These are phyloP conservation scores for Candida pseudoglaebosa DNA, from an alignment of 805 yeast genomes.

Conservation along the genomic window DNA sequence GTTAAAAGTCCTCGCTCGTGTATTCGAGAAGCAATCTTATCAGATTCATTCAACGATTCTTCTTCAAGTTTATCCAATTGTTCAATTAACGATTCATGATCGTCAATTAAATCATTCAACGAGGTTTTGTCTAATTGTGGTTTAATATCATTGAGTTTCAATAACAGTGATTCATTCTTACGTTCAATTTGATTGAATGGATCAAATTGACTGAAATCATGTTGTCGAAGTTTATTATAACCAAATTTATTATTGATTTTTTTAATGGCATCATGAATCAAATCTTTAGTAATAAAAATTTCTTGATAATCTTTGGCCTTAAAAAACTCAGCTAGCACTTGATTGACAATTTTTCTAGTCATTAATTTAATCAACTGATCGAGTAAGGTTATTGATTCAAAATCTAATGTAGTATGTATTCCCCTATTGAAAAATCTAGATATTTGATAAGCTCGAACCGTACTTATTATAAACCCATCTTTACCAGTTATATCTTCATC, in stretches of 20 bases:
- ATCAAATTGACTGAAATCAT: background rate
- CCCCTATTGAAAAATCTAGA: background rate
- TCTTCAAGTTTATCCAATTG: constrained; percentile 5
- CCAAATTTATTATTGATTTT: background rate
- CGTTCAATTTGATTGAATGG: background rate
- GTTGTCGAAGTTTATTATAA: background rate
- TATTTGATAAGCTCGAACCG: background rate
- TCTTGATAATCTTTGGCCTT: background rate
- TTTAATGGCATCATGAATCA: background rate
- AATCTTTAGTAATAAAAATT: background rate
- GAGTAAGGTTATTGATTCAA: background rate
- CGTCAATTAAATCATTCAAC: constrained; percentile 2
- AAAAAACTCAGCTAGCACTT: background rate
- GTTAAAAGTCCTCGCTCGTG: constrained; percentile 10
- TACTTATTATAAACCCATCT: background rate
- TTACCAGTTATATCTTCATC: background rate
- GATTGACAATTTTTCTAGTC: background rate
- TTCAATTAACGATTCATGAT: constrained; percentile 4
- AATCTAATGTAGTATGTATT: background rate
- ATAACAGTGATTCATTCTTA: background rate
- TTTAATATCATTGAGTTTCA: background rate
- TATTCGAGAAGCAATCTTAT: constrained; percentile 6
- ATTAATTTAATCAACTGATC: background rate
- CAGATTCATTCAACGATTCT: constrained; percentile 1
- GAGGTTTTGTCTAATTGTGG: background rate